Conservation (phyloP, 257 asterid species). For the Forsythia viridissima region DNA sequence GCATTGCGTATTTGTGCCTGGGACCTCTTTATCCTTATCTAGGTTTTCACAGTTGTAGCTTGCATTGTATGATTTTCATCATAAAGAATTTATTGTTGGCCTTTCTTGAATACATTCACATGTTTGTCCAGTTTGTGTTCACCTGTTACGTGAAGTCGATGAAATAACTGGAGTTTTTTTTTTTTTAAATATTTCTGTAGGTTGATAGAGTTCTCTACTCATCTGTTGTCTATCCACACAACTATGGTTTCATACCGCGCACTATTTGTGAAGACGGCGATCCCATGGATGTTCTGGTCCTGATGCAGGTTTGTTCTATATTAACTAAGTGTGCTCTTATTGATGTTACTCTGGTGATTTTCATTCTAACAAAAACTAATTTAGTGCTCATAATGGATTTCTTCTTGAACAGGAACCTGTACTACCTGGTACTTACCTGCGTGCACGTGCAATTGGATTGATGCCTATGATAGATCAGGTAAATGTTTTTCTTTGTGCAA, state of each 20-base stretch:
- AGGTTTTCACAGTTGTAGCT: background rate
- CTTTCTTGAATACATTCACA: background rate
- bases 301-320: constrained; percentile 73
- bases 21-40: background rate
- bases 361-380: background rate
- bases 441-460: constrained; percentile 94
- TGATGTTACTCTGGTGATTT: background rate
- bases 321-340: background rate
- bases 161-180: background rate
- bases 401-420: constrained; percentile 68
- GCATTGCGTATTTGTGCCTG: background rate
- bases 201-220: constrained; percentile 92
- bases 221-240: constrained; percentile 93
- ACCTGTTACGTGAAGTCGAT: background rate
- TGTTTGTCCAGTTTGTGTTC: background rate
- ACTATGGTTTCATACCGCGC: constrained; percentile 90
- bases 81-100: background rate
- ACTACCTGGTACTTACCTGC: constrained; percentile 77
- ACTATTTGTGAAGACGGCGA: constrained; percentile 91
- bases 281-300: constrained; percentile 84
- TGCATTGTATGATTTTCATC: background rate
- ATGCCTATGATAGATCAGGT: constrained; percentile 99
- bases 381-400: background rate
- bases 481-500: background rate
- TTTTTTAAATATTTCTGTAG: constrained; percentile 31